Percentiles rank a stretch among this genome's conserved stretches.
Evolutionary conservation across 2,329 filamentous ascomycete species (phyloP).

Genomic region (Magnaporthiopsis rhizophila): DNA sequence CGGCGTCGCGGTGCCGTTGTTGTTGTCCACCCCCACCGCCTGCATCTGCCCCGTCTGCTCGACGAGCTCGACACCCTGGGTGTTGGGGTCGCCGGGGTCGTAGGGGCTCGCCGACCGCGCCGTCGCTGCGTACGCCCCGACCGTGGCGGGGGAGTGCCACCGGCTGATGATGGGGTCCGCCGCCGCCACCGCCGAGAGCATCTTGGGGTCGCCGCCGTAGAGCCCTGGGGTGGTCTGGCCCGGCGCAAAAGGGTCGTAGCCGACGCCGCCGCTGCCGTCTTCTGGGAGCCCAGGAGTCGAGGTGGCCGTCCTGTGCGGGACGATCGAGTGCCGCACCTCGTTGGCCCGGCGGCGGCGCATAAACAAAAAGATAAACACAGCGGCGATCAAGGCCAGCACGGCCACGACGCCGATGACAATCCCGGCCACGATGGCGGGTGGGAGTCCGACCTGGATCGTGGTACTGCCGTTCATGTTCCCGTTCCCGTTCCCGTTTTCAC

Average conservation of each 20-base stretch:
- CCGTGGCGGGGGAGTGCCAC: conserved; percentile 4
- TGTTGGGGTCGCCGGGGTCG: neutral
- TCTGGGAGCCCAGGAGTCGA: neutral
- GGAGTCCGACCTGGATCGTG: neutral
- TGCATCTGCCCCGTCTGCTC: neutral
- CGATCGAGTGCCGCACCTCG: neutral
- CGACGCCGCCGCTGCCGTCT: neutral
- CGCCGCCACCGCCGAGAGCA: neutral
- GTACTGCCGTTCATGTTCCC: neutral
- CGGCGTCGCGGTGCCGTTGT: too few relatives aligned
- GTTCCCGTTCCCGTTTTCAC: neutral
- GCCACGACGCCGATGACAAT: conserved; percentile 2
- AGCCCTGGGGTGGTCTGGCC: neutral
- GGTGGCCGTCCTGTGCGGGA: conserved; percentile 1
- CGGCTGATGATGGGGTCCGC: neutral
- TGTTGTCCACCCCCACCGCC: conserved; percentile 1
- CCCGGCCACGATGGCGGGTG: conserved; percentile 4
- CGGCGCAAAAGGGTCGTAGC: neutral
- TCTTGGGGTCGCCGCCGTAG: conserved; percentile 1
- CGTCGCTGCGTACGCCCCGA: conserved; percentile 1
- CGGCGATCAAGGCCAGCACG: conserved; percentile 1
- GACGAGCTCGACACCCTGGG: neutral
- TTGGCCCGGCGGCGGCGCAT: neutral
- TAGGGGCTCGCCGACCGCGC: neutral
- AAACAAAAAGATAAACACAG: neutral